These are phyloP conservation scores for Serendipita sp. DNA, from an alignment of 768 basidiomycete species.

Conservation along the genomic window DNA sequence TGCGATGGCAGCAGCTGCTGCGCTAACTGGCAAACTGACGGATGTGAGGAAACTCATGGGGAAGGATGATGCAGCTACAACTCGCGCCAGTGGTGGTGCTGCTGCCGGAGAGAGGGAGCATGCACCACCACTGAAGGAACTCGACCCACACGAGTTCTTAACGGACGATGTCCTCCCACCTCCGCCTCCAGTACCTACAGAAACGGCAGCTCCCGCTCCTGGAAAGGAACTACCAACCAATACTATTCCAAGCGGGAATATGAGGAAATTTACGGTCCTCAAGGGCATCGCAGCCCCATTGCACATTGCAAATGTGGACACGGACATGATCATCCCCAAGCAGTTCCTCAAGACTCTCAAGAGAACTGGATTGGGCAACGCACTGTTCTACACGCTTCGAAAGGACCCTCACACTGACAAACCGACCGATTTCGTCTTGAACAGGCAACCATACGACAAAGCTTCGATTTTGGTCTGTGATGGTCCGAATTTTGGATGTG, in stretches of 20 bases:
- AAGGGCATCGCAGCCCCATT: slow-evolving; percentile 68
- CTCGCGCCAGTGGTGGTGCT: slow-evolving; percentile 24
- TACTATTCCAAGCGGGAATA: slow-evolving; percentile 8
- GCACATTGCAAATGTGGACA: slow-evolving; percentile 74
- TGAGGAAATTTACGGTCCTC: slow-evolving; percentile 48
- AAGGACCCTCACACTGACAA: slow-evolving; percentile 63
- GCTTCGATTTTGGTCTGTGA: slow-evolving; percentile 71
- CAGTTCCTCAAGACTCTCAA: slow-evolving; percentile 88
- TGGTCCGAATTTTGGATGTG: slow-evolving; percentile 82
- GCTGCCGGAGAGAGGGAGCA: not conserved
- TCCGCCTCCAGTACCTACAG: slow-evolving; percentile 25
- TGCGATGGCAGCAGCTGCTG: slow-evolving; percentile 86
- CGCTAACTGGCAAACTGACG: slow-evolving; percentile 67
- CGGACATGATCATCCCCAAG: slow-evolving; percentile 89
- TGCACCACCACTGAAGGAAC: slow-evolving; percentile 40
- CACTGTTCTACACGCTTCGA: slow-evolving; percentile 68
- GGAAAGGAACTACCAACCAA: not conserved
- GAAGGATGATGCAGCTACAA: slow-evolving; percentile 26
- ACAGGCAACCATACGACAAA: slow-evolving; percentile 58
- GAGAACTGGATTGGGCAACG: slow-evolving; percentile 70
- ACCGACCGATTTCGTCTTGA: slow-evolving; percentile 73
- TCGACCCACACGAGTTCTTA: slow-evolving; percentile 60
- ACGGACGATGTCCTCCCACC: slow-evolving; percentile 47
- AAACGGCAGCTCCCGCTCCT: slow-evolving; percentile 24
- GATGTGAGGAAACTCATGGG: slow-evolving; percentile 69